Base-by-base conservation (phyloP, 257 asterid genomes). In the Petunia secreta region DNA sequence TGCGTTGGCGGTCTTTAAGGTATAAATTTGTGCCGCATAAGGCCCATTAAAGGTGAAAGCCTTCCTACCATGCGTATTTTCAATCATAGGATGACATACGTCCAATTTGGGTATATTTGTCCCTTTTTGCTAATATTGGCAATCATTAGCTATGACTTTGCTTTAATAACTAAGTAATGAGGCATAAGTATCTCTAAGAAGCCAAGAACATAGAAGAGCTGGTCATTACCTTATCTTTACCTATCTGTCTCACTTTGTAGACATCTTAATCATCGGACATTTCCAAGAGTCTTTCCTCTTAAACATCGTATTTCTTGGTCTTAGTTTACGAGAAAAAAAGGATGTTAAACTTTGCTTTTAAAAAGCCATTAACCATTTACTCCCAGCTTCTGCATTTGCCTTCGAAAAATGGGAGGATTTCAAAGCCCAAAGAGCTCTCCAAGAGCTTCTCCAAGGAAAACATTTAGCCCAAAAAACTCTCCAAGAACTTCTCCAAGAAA, bases 371-470 rank as follows among this genome's bases (percentile, higher is more conserved):
- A 50, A 73, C 36, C 63, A 34, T 73, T 36, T 46, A 11, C 46
- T 50, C 43, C 64, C 50, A 63, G 63, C 62, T 83, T 52, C 71
- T 36, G 60, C 80, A 62, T 40, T 62, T 13, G 57, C 1, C 37
- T 13, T 60, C 40, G 74, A 5, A 2, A 43, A 65, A 78, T 69
- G 55, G 8, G 87, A 86, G 90, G 91, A 85, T 15, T 69, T 81
- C 44, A 79, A 75, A 87, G 93, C 91, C 91, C 90, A 1, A 86
- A 77, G 57, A 14, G 7, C 78, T 73, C 78, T 50, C 74, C 52
- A 40, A 65, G 6, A 65, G 36, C 74, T 39, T 65, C 74, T 40
- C 78, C 78, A 50, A 73, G 78, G 60, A 73, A 34, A 73, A 34
- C 78, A 36, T 50, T 34, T 52, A 50, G 63, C 63, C 78, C 78